Base-by-base conservation (phyloP, 2,329 filamentous ascomycete genomes). In the Colletotrichum paranaense region DNA sequence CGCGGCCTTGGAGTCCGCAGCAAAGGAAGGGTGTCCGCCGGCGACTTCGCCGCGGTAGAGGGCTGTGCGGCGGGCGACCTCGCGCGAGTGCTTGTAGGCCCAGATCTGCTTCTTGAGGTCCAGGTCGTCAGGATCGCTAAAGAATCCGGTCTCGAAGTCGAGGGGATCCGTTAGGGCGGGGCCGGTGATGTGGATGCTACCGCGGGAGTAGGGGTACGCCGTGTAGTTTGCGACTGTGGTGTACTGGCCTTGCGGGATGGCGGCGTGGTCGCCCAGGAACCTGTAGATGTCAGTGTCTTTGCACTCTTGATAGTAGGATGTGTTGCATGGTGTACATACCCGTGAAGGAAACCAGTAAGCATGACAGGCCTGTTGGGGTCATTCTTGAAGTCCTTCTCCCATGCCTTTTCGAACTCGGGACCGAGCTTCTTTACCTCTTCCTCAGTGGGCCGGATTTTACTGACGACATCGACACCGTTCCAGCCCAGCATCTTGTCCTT, bases 71-170 rank as follows among this genome's bases (percentile, higher is more conserved):
- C 91, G 87, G 59, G 86, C 84, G 67, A 93, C 87, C 78, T 92
- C 90, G 1, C 92, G 89, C n/a, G 86, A 84, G 76, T 88, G 88
- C 80, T 93, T 93, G 83, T 93, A 93, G 0, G 84, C 87, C 90
- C 91, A 92, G 4, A 91, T 76, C 24, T 90, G 87, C 76, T 88
- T 90, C 80, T 89, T 88, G 49, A 92, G 60, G 77, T 92, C 91
- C n/a, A 90, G 79, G 5, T 85, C 84, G 42, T 85, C 67, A 32
- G 81, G 76, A 74, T 89, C 83, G 22, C 79, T 83, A 52, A 91
- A 82, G 79, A 84, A 90, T 24, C 88, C 88, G 0, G 85, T 82
- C 67, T 88, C 85, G 65, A 91, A 90, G 60, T 88, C 85, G 14
- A 85, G 81, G 3, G 80, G 78, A 30, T 84, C 82, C 12, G 81